phyloP scores from a whole-genome alignment of 371 early-diverging fungal species.

The Mucor saturninus region DNA sequence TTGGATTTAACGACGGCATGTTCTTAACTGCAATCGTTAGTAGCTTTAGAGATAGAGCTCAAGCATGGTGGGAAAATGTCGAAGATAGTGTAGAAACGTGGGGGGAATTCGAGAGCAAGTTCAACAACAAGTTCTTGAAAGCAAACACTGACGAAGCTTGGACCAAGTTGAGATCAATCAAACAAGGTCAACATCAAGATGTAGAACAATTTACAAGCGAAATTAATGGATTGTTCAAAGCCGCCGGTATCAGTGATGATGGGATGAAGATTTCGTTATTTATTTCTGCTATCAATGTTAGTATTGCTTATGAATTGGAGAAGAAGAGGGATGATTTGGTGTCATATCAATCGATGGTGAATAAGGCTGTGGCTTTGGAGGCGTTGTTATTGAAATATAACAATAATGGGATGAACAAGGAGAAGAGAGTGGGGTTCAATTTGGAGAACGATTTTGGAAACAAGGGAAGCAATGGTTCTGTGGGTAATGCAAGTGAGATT shows the following conservation, averaged over 20 bases:
- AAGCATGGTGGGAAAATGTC: background rate
- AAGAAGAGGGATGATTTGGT: background rate
- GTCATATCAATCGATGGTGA: background rate
- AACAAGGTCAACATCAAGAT: background rate
- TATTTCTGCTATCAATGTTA: background rate
- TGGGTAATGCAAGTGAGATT: too few relatives aligned
- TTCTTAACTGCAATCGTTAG: too few relatives aligned
- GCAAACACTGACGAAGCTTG: background rate
- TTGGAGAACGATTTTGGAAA: background rate
- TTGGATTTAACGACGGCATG: background rate
- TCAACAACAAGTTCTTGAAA: slow-evolving; percentile 2
- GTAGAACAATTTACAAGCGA: background rate
- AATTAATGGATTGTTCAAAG: background rate
- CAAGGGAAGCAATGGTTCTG: too few relatives aligned
- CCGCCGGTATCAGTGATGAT: background rate
- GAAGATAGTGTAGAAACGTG: background rate
- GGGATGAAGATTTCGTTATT: background rate
- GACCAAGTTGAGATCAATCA: background rate
- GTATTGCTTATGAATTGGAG: slow-evolving; percentile 5
- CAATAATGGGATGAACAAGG: too few relatives aligned
- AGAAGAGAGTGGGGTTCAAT: background rate
- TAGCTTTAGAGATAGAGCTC: background rate
- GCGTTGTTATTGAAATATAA: background rate
- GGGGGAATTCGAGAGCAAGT: background rate
- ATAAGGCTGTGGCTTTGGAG: background rate